Conservation (phyloP, 2,329 filamentous ascomycete species). For the Xylaria multiplex region DNA sequence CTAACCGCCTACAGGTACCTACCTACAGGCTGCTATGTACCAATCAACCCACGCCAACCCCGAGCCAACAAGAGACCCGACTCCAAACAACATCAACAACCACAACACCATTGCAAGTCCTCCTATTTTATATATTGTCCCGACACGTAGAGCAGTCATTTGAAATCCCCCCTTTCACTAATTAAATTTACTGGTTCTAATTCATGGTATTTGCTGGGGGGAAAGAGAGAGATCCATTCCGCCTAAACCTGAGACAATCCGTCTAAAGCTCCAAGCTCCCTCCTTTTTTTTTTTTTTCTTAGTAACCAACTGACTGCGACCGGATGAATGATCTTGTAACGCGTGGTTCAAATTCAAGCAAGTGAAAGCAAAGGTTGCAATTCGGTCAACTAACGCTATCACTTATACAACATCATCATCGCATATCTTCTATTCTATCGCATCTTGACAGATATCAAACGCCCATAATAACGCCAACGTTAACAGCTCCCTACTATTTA, state of each 20-base stretch:
- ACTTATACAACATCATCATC: not conserved
- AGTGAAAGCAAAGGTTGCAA: not conserved
- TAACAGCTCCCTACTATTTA: too few relatives aligned
- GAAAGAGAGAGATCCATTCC: not conserved
- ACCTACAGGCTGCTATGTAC: not conserved
- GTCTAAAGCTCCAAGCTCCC: not conserved
- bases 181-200: not conserved
- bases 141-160: not conserved
- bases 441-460: not conserved
- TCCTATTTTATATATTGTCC: not conserved
- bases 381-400: not conserved
- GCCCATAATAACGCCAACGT: too few relatives aligned
- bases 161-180: not conserved
- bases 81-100: not conserved
- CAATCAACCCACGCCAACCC: not conserved
- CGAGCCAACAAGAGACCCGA: not conserved
- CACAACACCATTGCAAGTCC: not conserved
- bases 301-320: not conserved
- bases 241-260: not conserved
- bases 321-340: conserved; percentile 2
- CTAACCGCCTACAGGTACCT: too few relatives aligned
- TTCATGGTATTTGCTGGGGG: not conserved
- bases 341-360: not conserved
- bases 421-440: not conserved
- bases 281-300: conserved; percentile 1